Conservation (phyloP, 2,329 filamentous ascomycete species). For the Amauroascus niger region DNA sequence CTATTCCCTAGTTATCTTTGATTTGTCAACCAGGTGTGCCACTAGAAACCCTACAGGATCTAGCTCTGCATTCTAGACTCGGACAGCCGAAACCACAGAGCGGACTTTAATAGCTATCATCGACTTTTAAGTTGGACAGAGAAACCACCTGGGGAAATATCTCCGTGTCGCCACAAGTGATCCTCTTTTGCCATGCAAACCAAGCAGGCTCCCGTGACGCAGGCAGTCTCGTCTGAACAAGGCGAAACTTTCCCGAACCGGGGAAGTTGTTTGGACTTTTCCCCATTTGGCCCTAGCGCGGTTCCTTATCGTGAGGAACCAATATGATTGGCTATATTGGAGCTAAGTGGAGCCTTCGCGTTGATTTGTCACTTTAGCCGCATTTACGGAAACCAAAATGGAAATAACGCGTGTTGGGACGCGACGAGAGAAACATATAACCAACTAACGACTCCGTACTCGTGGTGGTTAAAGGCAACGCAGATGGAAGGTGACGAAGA, state of each 20-base stretch:
- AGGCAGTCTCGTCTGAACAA: neutral
- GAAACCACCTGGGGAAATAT: too few relatives aligned
- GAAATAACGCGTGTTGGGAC: neutral
- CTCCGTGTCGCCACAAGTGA: too few relatives aligned
- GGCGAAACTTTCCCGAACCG: neutral
- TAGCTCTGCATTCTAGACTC: too few relatives aligned
- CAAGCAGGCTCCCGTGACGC: neutral
- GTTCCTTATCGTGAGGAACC: neutral
- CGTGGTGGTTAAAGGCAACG: too few relatives aligned
- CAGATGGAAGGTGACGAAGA: neutral
- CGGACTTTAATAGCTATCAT: too few relatives aligned
- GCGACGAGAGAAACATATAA: neutral
- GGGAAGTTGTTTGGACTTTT: neutral
- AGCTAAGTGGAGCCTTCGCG: neutral
- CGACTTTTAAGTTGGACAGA: too few relatives aligned
- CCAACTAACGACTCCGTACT: too few relatives aligned
- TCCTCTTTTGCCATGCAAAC: too few relatives aligned
- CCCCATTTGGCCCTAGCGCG: neutral
- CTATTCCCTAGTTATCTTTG: too few relatives aligned
- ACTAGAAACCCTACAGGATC: too few relatives aligned
- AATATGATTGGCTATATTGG: slow-evolving; percentile 8
- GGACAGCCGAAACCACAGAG: too few relatives aligned
- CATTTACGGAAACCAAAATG: neutral
- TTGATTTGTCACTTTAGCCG: slow-evolving; percentile 13
- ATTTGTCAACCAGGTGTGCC: too few relatives aligned